Percentiles rank a stretch among this genome's conserved stretches.
phyloP scores from a whole-genome alignment of 2,329 filamentous ascomycete genomes.

The Diaporthe humulicola region DNA sequence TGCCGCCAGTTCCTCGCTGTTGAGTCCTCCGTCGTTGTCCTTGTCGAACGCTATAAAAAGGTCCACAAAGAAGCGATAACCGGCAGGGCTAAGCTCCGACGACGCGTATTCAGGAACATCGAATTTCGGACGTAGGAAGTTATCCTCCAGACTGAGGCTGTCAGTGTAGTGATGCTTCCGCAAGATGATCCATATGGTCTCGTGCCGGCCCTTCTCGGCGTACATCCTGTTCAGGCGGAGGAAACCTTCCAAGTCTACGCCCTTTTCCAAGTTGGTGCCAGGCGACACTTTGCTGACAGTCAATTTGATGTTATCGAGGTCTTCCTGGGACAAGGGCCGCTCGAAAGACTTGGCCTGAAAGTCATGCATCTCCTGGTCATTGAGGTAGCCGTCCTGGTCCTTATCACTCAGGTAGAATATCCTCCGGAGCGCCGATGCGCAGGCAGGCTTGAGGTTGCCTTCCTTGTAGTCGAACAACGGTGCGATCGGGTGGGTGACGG shows the following conservation, averaged over 20 bases:
- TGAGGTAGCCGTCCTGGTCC: conserved; percentile 93
- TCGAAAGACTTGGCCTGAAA: conserved; percentile 96
- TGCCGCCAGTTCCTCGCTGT: conserved; percentile 85
- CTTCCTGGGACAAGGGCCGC: conserved; percentile 83
- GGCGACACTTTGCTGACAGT: conserved; percentile 81
- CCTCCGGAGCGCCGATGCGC: conserved; percentile 85
- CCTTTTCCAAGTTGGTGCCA: conserved; percentile 72
- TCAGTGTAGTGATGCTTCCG: conserved; percentile 97
- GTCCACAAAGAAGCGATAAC: conserved; percentile 98
- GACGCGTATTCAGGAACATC: conserved; percentile 94
- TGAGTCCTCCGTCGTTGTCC: conserved; percentile 95
- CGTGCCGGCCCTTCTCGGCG: conserved; percentile 95
- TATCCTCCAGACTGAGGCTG: conserved; percentile 91
- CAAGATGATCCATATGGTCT: conserved; percentile 98
- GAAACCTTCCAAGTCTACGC: conserved; percentile 87
- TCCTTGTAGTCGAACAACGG: conserved; percentile 98
- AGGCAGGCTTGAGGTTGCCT: conserved; percentile 86
- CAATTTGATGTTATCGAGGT: conserved; percentile 91
- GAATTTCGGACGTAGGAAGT: conserved; percentile 91
- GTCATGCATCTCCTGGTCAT: conserved; percentile 88
- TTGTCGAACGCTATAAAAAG: conserved; percentile 95
- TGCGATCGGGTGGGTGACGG: conserved; percentile 96
- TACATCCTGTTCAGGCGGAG: conserved; percentile 94
- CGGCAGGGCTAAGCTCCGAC: conserved; percentile 91
- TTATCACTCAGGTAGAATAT: conserved; percentile 98